phyloP scores from a whole-genome alignment of 148 eudicot genomes.

The Arctostaphylos glauca region DNA sequence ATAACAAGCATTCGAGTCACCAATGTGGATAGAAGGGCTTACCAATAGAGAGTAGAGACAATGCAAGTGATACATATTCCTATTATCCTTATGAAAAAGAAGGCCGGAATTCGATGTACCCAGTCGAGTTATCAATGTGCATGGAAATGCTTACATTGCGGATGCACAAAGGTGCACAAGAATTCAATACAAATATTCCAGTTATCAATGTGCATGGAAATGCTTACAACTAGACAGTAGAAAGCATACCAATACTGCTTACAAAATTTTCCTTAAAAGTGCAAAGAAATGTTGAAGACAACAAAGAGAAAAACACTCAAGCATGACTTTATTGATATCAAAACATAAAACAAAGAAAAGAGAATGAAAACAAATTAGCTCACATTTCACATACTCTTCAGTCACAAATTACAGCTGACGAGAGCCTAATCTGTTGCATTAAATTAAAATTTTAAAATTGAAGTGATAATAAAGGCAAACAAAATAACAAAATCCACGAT shows the following conservation, averaged over 20 bases:
- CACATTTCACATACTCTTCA: neutral
- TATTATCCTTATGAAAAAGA: neutral
- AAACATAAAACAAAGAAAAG: neutral
- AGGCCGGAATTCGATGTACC: neutral
- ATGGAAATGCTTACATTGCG: neutral
- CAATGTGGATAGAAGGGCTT: neutral
- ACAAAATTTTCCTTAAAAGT: neutral
- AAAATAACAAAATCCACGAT: neutral
- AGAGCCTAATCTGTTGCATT: neutral
- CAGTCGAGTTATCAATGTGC: neutral
- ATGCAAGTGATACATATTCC: neutral
- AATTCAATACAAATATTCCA: neutral
- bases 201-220: neutral
- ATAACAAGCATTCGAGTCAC: neutral
- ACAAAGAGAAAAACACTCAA: neutral
- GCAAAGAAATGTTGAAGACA: neutral
- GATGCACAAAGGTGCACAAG: neutral
- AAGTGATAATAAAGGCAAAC: neutral
- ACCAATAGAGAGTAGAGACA: neutral
- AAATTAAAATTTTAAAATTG: neutral
- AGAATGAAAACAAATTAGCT: neutral
- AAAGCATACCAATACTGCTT: neutral
- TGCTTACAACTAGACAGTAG: neutral
- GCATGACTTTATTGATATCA: neutral
- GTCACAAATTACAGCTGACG: no score